A percentile compares a stretch with the other conserved stretches of the same genome.
phyloP scores from a whole-genome alignment of 2,329 filamentous ascomycete species.

The Aureobasidium musti region DNA sequence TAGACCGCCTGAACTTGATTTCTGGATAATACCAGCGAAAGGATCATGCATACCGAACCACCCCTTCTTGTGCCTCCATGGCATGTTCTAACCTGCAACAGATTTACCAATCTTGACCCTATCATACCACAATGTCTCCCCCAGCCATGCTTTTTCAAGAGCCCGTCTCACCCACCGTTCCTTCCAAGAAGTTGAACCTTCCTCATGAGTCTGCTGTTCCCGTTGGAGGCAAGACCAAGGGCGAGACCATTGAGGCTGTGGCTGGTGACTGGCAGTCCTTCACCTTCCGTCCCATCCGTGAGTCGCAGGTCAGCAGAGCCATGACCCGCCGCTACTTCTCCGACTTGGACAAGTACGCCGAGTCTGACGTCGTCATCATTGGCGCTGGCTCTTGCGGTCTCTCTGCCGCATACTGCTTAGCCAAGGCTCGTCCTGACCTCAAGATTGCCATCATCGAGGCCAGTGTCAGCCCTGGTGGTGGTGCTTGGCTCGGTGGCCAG shows the following conservation, averaged over 20 bases:
- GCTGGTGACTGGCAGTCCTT: slow-evolving; percentile 79
- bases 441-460: slow-evolving; percentile 92
- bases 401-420: slow-evolving; percentile 80
- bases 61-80: slow-evolving; percentile 40
- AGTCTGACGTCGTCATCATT: slow-evolving; percentile 91
- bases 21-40: slow-evolving; percentile 98
- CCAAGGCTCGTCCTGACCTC: slow-evolving; percentile 79
- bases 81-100: slow-evolving; percentile 44
- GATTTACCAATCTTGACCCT: slow-evolving; percentile 44
- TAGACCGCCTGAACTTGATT: slow-evolving; percentile 96
- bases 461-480: slow-evolving; percentile 77
- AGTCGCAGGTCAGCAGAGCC: slow-evolving; percentile 87
- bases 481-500: slow-evolving; percentile 91
- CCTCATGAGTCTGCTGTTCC: slow-evolving; percentile 42
- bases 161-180: slow-evolving; percentile 42
- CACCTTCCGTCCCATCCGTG: slow-evolving; percentile 81
- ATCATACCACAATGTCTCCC: slow-evolving; percentile 65
- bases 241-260: slow-evolving; percentile 64
- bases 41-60: slow-evolving; percentile 77
- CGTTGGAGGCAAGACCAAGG: slow-evolving; percentile 47
- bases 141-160: slow-evolving; percentile 65
- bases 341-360: slow-evolving; percentile 84
- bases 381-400: slow-evolving; percentile 88
- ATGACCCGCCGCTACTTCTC: slow-evolving; percentile 93
- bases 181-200: slow-evolving; percentile 50